Conservation (phyloP, 2,329 filamentous ascomycete species). For the Stachybotrys chartarum region DNA sequence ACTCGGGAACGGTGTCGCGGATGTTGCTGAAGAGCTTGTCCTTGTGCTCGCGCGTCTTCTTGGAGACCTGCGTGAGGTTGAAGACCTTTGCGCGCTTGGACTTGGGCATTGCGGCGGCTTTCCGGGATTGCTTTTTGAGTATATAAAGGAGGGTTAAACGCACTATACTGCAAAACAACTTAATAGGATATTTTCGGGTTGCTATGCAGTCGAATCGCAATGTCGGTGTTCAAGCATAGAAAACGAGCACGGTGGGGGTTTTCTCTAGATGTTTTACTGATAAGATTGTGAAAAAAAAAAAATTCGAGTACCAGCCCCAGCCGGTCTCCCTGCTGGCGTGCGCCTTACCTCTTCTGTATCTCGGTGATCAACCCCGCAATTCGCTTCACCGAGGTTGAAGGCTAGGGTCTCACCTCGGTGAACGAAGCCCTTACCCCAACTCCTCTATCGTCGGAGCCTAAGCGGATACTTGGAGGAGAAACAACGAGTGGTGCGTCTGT, state of each 20-base stretch:
- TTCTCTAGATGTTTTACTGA: background rate
- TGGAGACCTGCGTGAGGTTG: constrained; percentile 83
- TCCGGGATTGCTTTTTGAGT: background rate
- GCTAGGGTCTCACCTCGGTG: background rate
- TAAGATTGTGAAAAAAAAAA: constrained; percentile 5
- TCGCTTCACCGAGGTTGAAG: background rate
- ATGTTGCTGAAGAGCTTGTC: constrained; percentile 83
- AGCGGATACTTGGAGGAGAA: too few relatives aligned
- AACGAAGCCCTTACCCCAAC: background rate
- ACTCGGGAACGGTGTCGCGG: constrained; percentile 75
- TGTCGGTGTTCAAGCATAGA: background rate
- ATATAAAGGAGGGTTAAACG: background rate
- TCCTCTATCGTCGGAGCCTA: too few relatives aligned
- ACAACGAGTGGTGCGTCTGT: too few relatives aligned
- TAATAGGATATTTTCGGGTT: background rate
- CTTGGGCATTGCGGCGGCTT: constrained; percentile 68
- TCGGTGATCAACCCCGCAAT: background rate
- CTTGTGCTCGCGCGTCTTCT: constrained; percentile 90
- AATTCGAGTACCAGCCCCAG: background rate
- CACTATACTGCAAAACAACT: background rate
- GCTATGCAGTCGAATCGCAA: background rate
- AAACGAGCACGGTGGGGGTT: constrained; percentile 3
- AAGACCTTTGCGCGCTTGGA: constrained; percentile 88
- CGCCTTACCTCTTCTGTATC: background rate
- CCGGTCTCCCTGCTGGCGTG: background rate